Evolutionary conservation across 352 stramenopile species (phyloP).

Genomic region (Phytopythium litorale): DNA sequence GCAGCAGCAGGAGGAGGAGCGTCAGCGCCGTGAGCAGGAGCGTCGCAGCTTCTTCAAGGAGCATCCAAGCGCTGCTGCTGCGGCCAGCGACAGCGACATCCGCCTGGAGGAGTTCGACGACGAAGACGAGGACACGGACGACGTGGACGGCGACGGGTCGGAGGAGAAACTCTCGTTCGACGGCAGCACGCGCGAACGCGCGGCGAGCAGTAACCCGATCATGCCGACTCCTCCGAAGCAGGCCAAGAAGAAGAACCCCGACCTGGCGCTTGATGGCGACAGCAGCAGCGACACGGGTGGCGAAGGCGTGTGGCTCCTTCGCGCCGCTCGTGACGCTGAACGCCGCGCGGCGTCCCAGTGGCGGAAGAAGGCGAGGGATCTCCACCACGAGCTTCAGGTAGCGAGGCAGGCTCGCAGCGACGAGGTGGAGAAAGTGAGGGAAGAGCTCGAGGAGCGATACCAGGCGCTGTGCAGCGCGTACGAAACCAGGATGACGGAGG

Average conservation of each 20-base stretch:
- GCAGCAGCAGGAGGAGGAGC: constrained; percentile 36
- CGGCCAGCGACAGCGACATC: constrained; percentile 22
- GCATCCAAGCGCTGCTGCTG: constrained; percentile 14
- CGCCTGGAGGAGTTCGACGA: constrained; percentile 26
- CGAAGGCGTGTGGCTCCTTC: constrained; percentile 39
- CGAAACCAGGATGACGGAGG: constrained; percentile 64
- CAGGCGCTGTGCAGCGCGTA: constrained; percentile 67
- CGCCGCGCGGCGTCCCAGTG: constrained; percentile 48
- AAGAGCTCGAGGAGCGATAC: constrained; percentile 55
- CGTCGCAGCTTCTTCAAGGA: constrained; percentile 14
- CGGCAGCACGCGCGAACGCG: constrained; percentile 12
- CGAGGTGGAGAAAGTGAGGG: constrained; percentile 35
- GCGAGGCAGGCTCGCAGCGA: constrained; percentile 38
- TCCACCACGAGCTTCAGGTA: constrained; percentile 53
- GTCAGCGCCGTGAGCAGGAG: constrained; percentile 28
- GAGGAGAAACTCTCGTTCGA: constrained; percentile 10
- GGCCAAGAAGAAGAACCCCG: constrained; percentile 10
- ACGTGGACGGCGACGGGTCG: constrained; percentile 17
- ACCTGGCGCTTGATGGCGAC: constrained; percentile 6
- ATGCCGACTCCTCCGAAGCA: constrained; percentile 1
- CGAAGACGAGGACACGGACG: constrained; percentile 35
- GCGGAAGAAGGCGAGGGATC: constrained; percentile 62
- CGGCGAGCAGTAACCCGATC: constrained; percentile 14
- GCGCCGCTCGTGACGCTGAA: constrained; percentile 32
- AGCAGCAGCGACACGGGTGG: constrained; percentile 20